These are phyloP conservation scores for Carallia pectinifolia DNA, from an alignment of 345 rosid species.

Conservation along the genomic window DNA sequence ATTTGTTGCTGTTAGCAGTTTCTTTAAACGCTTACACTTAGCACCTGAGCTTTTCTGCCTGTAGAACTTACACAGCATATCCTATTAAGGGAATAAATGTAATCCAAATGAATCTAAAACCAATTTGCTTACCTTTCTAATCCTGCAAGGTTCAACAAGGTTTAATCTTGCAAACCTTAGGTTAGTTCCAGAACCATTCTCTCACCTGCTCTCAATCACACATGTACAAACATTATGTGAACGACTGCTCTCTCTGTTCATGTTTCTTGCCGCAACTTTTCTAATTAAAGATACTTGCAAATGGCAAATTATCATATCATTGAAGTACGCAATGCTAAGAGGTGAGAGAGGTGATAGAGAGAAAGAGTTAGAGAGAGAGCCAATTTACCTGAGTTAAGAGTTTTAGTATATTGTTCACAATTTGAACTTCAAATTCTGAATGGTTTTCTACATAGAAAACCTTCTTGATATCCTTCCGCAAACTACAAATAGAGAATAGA, in stretches of 20 bases:
- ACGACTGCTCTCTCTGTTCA: constrained; percentile 96
- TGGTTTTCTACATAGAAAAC: constrained; percentile 96
- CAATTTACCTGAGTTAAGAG: constrained; percentile 69
- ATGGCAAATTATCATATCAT: not conserved
- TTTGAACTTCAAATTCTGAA: constrained; percentile 80
- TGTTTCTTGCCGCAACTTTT: constrained; percentile 90
- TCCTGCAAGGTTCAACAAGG: constrained; percentile 89
- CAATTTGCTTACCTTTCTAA: constrained; percentile 71
- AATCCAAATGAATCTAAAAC: constrained; percentile 15
- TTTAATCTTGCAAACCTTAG: constrained; percentile 88
- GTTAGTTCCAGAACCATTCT: constrained; percentile 79
- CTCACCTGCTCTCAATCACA: constrained; percentile 89
- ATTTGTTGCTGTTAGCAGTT: constrained; percentile 93
- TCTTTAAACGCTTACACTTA: constrained; percentile 95
- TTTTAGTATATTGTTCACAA: constrained; percentile 64
- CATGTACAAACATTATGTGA: constrained; percentile 95
- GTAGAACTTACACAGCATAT: constrained; percentile 2
- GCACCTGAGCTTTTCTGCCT: constrained; percentile 97
- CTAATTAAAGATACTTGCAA: constrained; percentile 79
- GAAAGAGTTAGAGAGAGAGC: constrained; percentile 8
- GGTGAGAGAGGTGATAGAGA: not conserved
- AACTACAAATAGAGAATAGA: constrained; percentile 38
- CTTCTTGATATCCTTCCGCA: constrained; percentile 77
- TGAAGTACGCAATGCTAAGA: not conserved
- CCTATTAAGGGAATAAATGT: not conserved